A percentile compares a stretch with the other conserved stretches of the same genome.
Conservation (phyloP, 805 yeast species). For the Novakomyces olei region DNA sequence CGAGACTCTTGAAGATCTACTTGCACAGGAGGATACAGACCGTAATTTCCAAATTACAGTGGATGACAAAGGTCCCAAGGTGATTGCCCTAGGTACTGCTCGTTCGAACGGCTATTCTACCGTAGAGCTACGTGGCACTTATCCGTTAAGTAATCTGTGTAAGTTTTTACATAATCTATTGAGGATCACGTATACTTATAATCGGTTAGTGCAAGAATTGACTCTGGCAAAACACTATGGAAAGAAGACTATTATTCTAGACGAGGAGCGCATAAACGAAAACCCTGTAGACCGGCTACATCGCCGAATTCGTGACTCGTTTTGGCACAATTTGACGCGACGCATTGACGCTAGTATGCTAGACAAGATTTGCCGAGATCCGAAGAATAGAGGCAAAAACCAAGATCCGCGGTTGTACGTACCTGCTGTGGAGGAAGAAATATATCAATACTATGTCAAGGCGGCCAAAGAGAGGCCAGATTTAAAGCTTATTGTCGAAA, state of each 20-base stretch:
- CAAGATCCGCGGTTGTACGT: conserved; percentile 57
- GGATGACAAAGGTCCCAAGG: conserved; percentile 69
- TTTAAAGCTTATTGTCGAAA: conserved; percentile 45
- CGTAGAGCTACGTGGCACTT: conserved; percentile 63
- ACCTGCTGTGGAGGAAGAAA: conserved; percentile 48
- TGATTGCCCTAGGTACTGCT: conserved; percentile 57
- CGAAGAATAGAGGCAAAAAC: conserved; percentile 44
- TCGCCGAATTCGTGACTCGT: conserved; percentile 49
- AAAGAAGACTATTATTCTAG: conserved; percentile 51
- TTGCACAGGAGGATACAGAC: conserved; percentile 68
- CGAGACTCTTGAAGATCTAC: conserved; percentile 41
- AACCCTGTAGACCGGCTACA: conserved; percentile 64
- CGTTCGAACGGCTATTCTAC: conserved; percentile 63
- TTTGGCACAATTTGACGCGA: conserved; percentile 66
- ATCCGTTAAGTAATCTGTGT: conserved; percentile 63
- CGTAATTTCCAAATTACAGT: conserved; percentile 63
- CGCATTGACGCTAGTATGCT: conserved; percentile 39
- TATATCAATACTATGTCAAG: conserved; percentile 40
- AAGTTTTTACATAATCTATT: too few species aligned
- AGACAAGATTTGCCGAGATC: conserved; percentile 49
- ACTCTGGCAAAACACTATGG: conserved; percentile 71
- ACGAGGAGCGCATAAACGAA: conserved; percentile 65
- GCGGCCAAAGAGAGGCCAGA: conserved; percentile 35
- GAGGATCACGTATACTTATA: conserved; percentile 74
- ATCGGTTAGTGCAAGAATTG: conserved; percentile 67